Base-by-base conservation (phyloP, 345 rosid genomes). In the Combretum micranthum region DNA sequence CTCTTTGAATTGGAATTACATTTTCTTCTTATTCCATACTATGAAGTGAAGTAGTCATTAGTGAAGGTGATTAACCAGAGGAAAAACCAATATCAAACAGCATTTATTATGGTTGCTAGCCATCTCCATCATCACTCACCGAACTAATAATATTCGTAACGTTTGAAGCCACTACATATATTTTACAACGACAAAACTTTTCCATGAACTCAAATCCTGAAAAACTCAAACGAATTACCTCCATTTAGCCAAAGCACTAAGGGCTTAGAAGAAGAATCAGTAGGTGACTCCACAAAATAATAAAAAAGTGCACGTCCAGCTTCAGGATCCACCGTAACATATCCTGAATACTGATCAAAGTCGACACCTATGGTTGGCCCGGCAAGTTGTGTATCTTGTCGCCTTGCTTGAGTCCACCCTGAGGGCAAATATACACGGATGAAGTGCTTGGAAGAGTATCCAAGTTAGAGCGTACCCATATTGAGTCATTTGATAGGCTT, bases 221-320 rank as follows among this genome's bases (percentile, higher is more conserved):
- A 20, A 43, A n/a, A 16, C 20, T 13, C 6, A 52, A 15, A 25
- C 20, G 26, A 5, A 12, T 57, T 60, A 68, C 68, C 70, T 73
- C 74, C 77, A 61, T 66, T 69, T n/a, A 73, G 74, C 74, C 69
- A 72, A 14, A 79, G 52, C 15, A 79, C 62, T 48, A 79, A 61
- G 25, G 84, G 84, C 44, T 79, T 75, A 44, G 65, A 42, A 32
- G 75, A 58, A 57, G 84, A 64, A 48, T 66, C 47, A 51, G 21
- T 57, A 7, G 78, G 70, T 0, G 80, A 75, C 66, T 79, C 74
- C 1, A 57, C 74, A 5, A 74, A 73, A 52, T 77, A 73, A 60
- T 77, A 77, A 64, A 77, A 71, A 39, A 73, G 55, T 4, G 70
- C 61, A 42, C 71, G 61, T 45, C 73, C 75, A 15, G 62, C 56